These are phyloP conservation scores for Alternaria burnsii DNA, from an alignment of 2,329 filamentous ascomycete species.

Conservation along the genomic window DNA sequence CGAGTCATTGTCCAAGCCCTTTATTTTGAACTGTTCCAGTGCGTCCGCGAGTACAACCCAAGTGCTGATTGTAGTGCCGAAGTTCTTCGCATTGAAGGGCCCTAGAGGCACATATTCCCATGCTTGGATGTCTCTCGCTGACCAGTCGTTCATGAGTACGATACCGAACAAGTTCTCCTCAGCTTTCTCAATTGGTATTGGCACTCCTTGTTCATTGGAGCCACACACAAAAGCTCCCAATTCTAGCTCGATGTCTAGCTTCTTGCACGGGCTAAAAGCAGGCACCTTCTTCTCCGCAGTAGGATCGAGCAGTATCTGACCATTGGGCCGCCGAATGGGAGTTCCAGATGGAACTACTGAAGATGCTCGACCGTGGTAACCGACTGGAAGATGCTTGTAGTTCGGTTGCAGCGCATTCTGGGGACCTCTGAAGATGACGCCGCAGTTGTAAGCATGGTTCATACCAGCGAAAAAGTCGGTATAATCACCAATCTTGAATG, in stretches of 20 bases:
- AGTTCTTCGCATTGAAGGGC: constrained; percentile 86
- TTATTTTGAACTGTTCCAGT: constrained; percentile 70
- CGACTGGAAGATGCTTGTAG: constrained; percentile 82
- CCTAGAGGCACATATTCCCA: constrained; percentile 88
- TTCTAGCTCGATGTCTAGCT: constrained; percentile 82
- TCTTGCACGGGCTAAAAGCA: constrained; percentile 68
- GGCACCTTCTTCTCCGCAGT: constrained; percentile 69
- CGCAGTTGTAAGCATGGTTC: constrained; percentile 79
- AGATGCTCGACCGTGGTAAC: constrained; percentile 81
- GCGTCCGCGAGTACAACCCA: constrained; percentile 84
- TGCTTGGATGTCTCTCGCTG: constrained; percentile 79
- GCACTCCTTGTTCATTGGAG: constrained; percentile 70
- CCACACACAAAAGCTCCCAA: constrained; percentile 77
- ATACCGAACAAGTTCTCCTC: constrained; percentile 79
- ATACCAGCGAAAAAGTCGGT: constrained; percentile 85
- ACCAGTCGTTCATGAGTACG: constrained; percentile 89
- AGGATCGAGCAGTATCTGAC: constrained; percentile 75
- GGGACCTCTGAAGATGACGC: constrained; percentile 75
- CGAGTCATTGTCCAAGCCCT: constrained; percentile 64
- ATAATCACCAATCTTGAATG: constrained; percentile 82
- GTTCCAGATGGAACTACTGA: constrained; percentile 79
- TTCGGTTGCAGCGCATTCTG: constrained; percentile 80
- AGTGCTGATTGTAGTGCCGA: constrained; percentile 77
- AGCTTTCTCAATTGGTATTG: constrained; percentile 70
- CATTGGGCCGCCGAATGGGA: constrained; percentile 74